Evolutionary conservation across 495 filamentous ascomycete species (phyloP).

Genomic region (Cercophora scortea): DNA sequence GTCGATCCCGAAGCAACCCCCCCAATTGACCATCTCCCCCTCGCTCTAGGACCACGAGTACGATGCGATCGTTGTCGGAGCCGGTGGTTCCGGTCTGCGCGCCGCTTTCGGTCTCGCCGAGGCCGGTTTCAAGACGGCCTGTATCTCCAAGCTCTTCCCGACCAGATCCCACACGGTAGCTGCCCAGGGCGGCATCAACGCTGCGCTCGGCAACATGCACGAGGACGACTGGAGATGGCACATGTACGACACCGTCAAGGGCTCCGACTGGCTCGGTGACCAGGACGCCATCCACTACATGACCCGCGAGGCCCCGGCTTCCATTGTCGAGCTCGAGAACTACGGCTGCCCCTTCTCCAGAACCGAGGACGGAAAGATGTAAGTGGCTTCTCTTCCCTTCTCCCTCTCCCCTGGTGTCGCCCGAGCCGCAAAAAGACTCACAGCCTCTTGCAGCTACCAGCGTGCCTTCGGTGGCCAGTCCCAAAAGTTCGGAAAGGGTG

Average conservation of each 20-base stretch:
- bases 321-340: conserved; percentile 91
- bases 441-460: conserved; percentile 56
- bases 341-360: conserved; percentile 97
- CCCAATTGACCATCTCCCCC: conserved; percentile 16
- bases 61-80: conserved; percentile 88
- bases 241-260: conserved; percentile 99
- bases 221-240: conserved; percentile 98
- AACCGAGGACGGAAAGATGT: conserved; percentile 94
- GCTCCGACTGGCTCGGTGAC: conserved; percentile 96
- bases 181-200: conserved; percentile 91
- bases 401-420: neutral
- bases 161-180: conserved; percentile 94
- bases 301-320: conserved; percentile 88
- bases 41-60: conserved; percentile 46
- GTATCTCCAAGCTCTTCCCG: conserved; percentile 96
- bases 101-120: conserved; percentile 95
- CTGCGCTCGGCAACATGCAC: conserved; percentile 83
- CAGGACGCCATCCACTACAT: conserved; percentile 99
- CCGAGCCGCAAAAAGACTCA: conserved; percentile 4
- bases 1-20: neutral
- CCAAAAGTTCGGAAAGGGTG: conserved; percentile 88
- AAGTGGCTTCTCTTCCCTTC: conserved; percentile 27
- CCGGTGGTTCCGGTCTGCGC: conserved; percentile 87
- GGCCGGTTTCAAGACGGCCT: conserved; percentile 96
- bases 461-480: conserved; percentile 97